A percentile compares a stretch with the other conserved stretches of the same genome.
phyloP scores from a whole-genome alignment of 2,329 filamentous ascomycete species.

The Sporothrix schenckii region DNA sequence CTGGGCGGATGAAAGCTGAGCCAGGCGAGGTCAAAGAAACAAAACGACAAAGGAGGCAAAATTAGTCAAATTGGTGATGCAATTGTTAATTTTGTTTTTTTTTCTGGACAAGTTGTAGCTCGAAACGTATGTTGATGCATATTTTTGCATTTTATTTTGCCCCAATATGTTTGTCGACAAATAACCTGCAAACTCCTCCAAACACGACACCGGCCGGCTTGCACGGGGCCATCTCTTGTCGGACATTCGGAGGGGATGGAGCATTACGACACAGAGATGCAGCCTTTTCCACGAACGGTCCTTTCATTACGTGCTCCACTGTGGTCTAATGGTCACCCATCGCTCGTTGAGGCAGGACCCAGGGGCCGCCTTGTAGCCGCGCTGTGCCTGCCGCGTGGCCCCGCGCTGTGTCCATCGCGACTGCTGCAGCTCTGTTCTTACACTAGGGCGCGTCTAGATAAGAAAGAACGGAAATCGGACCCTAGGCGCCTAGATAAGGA shows the following conservation, averaged over 20 bases:
- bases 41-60: background rate
- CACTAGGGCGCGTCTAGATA: constrained; percentile 12
- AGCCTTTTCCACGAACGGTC: constrained; percentile 3
- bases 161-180: no score
- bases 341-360: background rate
- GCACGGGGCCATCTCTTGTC: background rate
- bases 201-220: background rate
- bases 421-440: background rate
- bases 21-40: background rate
- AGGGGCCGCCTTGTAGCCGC: constrained; percentile 11
- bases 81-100: background rate
- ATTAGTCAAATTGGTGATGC: background rate
- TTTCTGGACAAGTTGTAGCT: no score
- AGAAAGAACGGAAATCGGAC: background rate
- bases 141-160: no score
- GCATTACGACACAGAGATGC: background rate
- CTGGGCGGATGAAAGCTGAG: no score
- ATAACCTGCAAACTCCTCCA: background rate
- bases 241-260: background rate
- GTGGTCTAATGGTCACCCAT: background rate
- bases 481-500: constrained; percentile 17
- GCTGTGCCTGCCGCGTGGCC: background rate
- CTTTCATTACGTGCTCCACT: background rate
- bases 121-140: no score
- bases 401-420: background rate